Conservation (phyloP, 1,284 basidiomycete genomes). For the Rhodotorula sp. region DNA sequence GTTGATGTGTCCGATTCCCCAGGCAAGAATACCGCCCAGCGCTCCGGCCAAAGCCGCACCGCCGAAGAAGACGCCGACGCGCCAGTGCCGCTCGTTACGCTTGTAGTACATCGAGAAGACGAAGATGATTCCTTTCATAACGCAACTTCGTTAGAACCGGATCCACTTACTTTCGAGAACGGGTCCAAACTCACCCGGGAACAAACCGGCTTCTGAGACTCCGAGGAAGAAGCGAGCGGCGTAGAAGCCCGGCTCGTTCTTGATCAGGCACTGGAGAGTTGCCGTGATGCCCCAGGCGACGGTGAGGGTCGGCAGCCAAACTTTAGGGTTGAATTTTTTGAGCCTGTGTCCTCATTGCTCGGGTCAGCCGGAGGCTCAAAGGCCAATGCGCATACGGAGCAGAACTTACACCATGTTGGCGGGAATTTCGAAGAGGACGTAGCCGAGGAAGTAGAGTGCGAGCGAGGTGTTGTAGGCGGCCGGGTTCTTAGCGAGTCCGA, state of each 20-base stretch:
- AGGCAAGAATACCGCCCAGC: conserved; percentile 53
- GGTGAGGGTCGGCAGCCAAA: conserved; percentile 63
- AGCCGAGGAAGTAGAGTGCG: conserved; percentile 23
- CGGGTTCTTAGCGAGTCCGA: conserved; percentile 14
- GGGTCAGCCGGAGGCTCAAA: not conserved
- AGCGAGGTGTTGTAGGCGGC: conserved; percentile 28
- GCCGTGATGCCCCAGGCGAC: conserved; percentile 63
- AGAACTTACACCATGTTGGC: conserved; percentile 33
- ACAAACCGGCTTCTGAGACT: conserved; percentile 58
- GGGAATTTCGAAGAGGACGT: conserved; percentile 41
- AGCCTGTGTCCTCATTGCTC: conserved; percentile 42
- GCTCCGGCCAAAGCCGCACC: conserved; percentile 59
- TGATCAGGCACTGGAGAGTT: conserved; percentile 61
- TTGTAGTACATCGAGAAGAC: conserved; percentile 64
- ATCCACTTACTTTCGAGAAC: no score
- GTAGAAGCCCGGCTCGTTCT: conserved; percentile 59
- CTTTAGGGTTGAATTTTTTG: conserved; percentile 49
- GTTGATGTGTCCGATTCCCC: conserved; percentile 14
- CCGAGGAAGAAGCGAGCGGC: conserved; percentile 60
- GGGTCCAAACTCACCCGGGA: conserved; percentile 4
- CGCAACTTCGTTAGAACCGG: no score
- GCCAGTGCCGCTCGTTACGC: conserved; percentile 60
- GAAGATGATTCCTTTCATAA: conserved; percentile 56
- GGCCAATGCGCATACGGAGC: no score
- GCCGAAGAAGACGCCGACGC: conserved; percentile 63